phyloP scores from a whole-genome alignment of 345 rosid genomes.

The Gossypium herbaceum region DNA sequence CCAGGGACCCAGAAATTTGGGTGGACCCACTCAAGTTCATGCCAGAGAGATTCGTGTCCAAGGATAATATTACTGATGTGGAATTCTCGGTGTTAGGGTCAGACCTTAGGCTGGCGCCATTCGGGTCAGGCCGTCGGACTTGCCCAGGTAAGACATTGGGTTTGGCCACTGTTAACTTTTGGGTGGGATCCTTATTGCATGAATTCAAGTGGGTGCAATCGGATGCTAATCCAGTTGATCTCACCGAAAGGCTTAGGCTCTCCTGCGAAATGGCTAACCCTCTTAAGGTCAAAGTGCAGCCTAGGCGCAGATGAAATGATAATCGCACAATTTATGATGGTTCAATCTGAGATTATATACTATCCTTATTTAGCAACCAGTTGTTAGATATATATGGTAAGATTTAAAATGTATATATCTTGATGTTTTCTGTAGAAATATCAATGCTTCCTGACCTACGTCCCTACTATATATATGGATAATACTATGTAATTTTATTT shows the following conservation, averaged over 20 bases:
- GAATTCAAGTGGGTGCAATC: conserved; percentile 55
- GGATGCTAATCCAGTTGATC: conserved; percentile 39
- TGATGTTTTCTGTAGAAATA: not conserved
- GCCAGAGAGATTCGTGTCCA: conserved; percentile 56
- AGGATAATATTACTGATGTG: conserved; percentile 29
- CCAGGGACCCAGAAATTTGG: conserved; percentile 73
- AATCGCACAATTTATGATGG: not conserved
- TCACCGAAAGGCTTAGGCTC: conserved; percentile 61
- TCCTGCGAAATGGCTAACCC: conserved; percentile 86
- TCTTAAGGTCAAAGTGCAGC: conserved; percentile 35
- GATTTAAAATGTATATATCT: not conserved
- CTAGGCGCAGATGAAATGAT: conserved; percentile 25
- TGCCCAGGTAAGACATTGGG: conserved; percentile 79
- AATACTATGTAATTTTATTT: not conserved
- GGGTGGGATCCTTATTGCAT: conserved; percentile 62
- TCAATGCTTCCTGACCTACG: not conserved
- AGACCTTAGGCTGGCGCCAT: conserved; percentile 78
- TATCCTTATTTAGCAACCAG: not conserved
- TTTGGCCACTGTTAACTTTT: conserved; percentile 53
- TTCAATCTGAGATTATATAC: not conserved
- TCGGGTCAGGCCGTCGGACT: conserved; percentile 74
- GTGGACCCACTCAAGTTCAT: conserved; percentile 52
- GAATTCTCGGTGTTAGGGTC: conserved; percentile 76
- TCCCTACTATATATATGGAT: too few relatives aligned
- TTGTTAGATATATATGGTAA: too few relatives aligned